Evolutionary conservation across 352 stramenopile genomes (phyloP).

Genomic region (Phytophthora kernoviae): DNA sequence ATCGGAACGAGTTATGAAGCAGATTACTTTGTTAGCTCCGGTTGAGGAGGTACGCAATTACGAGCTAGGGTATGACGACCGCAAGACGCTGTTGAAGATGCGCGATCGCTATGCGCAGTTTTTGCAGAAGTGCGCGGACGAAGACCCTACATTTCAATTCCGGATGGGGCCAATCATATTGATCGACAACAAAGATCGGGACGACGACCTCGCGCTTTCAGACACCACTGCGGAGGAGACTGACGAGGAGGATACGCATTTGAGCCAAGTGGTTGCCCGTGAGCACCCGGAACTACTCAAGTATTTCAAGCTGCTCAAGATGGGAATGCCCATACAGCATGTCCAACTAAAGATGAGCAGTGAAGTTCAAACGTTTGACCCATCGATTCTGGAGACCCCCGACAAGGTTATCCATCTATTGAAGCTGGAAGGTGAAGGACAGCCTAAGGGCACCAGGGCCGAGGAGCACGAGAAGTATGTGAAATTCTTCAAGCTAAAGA

Average conservation of each 20-base stretch:
- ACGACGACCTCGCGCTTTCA: slow-evolving; percentile 59
- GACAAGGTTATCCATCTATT: slow-evolving; percentile 90
- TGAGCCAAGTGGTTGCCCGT: slow-evolving; percentile 41
- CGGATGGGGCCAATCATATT: slow-evolving; percentile 77
- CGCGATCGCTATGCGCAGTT: slow-evolving; percentile 80
- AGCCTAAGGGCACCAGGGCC: slow-evolving; percentile 51
- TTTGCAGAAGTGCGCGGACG: slow-evolving; percentile 67
- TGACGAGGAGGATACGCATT: slow-evolving; percentile 56
- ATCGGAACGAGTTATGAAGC: slow-evolving; percentile 76
- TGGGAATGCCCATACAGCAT: slow-evolving; percentile 76
- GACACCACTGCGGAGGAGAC: slow-evolving; percentile 69
- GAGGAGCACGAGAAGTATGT: slow-evolving; percentile 76
- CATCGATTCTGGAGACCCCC: slow-evolving; percentile 66
- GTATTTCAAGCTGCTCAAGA: slow-evolving; percentile 84
- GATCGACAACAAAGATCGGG: slow-evolving; percentile 68
- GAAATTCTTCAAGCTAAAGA: slow-evolving; percentile 96
- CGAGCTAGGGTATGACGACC: slow-evolving; percentile 82
- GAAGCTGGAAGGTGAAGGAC: slow-evolving; percentile 56
- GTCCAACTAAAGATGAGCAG: slow-evolving; percentile 73
- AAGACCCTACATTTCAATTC: slow-evolving; percentile 71
- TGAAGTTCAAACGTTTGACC: slow-evolving; percentile 61
- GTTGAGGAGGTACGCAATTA: slow-evolving; percentile 84
- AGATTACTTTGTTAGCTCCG: slow-evolving; percentile 75
- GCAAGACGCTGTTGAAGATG: slow-evolving; percentile 76
- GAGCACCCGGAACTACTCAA: slow-evolving; percentile 75